These are phyloP conservation scores for Gardenia jasminoides DNA, from an alignment of 257 asterid species.

Conservation along the genomic window DNA sequence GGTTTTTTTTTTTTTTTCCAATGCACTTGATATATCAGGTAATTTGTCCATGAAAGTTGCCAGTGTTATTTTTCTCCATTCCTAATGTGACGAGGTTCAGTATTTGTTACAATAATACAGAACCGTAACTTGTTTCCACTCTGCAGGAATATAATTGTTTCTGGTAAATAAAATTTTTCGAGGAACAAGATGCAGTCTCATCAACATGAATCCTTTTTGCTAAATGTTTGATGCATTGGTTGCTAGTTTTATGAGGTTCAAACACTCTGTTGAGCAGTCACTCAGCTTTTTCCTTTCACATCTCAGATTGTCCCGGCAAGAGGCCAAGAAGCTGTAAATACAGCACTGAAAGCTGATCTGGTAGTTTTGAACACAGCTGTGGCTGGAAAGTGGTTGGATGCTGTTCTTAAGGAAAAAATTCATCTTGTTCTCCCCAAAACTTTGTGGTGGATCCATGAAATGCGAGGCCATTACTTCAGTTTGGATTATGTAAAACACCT, in stretches of 20 bases:
- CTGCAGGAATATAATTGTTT: not conserved
- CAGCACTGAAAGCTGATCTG: constrained; percentile 85
- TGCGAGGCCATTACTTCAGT: constrained; percentile 97
- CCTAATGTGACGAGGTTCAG: not conserved
- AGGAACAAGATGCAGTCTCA: not conserved
- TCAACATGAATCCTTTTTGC: not conserved
- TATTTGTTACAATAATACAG: not conserved
- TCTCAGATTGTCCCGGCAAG: constrained; percentile 72
- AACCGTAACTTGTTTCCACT: too few species aligned
- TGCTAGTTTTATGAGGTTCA: not conserved
- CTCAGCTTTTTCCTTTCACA: not conserved
- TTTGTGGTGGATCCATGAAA: constrained; percentile 99
- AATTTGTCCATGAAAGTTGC: not conserved
- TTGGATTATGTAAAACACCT: constrained; percentile 94
- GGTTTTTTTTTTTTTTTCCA: not conserved
- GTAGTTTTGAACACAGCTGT: constrained; percentile 91
- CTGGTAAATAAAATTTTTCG: not conserved
- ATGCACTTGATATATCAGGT: not conserved
- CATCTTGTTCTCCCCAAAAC: constrained; percentile 80
- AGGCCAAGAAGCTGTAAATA: constrained; percentile 71
- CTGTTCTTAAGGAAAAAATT: constrained; percentile 76
- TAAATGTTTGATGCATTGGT: not conserved
- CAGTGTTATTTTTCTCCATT: not conserved
- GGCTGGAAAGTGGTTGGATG: constrained; percentile 97
- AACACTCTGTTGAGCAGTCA: not conserved